These are phyloP conservation scores for Rhipidocladum racemiflorum DNA, from an alignment of 176 grass and related monocot species.

Conservation along the genomic window DNA sequence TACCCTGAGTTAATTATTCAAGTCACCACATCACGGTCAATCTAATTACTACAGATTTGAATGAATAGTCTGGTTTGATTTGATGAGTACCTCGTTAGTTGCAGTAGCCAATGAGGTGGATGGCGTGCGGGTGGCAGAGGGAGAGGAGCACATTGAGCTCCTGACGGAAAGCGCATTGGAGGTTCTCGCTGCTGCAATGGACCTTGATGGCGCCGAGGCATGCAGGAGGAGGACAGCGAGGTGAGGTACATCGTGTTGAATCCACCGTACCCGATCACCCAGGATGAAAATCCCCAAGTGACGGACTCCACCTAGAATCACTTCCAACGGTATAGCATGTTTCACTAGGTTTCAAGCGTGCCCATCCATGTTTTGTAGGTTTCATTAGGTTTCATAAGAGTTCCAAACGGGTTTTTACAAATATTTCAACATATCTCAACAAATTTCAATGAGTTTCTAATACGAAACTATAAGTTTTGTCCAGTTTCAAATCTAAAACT, in stretches of 20 bases:
- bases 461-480: no score
- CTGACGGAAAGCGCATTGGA: conserved; percentile 57
- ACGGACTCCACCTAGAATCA: conserved; percentile 44
- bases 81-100: conserved; percentile 39
- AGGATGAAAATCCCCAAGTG: conserved; percentile 52
- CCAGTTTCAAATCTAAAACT: no score
- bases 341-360: no score
- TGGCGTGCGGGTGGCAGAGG: conserved; percentile 60
- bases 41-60: neutral
- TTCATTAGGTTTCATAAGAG: no score
- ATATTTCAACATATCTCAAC: no score
- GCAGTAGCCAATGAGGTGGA: conserved; percentile 68
- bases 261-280: conserved; percentile 67
- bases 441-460: no score
- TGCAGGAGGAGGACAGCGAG: conserved; percentile 26
- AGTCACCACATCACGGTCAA: no score
- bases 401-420: no score
- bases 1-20: no score
- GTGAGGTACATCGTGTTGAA: conserved; percentile 81
- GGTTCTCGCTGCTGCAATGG: conserved; percentile 63
- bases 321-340: no score
- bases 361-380: no score
- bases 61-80: neutral
- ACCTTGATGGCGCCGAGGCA: conserved; percentile 26
- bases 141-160: conserved; percentile 69